Evolutionary conservation across 1,284 basidiomycete species (phyloP), one percentile per base, ranked within the genome.

Genomic region (Somion occarium): DNA sequence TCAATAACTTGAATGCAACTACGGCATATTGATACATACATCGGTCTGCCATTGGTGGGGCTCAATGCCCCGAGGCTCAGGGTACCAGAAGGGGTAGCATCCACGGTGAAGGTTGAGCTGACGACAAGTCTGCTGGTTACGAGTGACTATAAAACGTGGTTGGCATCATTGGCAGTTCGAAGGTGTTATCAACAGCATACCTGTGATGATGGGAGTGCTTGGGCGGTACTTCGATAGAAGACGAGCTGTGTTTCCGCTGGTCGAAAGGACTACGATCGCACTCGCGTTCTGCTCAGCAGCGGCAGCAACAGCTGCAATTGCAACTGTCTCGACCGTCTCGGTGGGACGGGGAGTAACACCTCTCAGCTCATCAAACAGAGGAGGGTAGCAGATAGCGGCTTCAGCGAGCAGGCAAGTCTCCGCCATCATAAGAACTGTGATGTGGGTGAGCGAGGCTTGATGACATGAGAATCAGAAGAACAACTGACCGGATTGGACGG

Each of bases 171-270:
- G 24, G 48, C 24, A 30, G 39, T n/a, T 11, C 46, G 15, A 50
- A n/a, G 11, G 20, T 15, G 46, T 23, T 34, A 11, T 42, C 18
- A 52, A 48, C 15, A 45, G 64, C 80, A 51, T 63, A 92, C 91
- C 88, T 56, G 90, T 93, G 73, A 98, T 88, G 71, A 99, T 98
- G 49, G 97, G 97, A 59, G 93, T 91, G 55, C 79, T 74, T 38
- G 97, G 97, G 58, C 94, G 83, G 76, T 98, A 99, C 77, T 99
- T 99, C 71, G 93, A 95, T 63, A 99, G 80, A 57, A 99, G 79
- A 59, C 97, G 91, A 27, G 97, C 94, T 53, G 96, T 98, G 73
- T 93, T 92, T 59, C 97, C 97, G 59, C 90, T 93, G 41, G 97
- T 99, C 38, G 96, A 98, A 61, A 99, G 81, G 55, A 99, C 95